phyloP scores from a whole-genome alignment of 441 rosid genomes.

The Adansonia grandidieri region DNA sequence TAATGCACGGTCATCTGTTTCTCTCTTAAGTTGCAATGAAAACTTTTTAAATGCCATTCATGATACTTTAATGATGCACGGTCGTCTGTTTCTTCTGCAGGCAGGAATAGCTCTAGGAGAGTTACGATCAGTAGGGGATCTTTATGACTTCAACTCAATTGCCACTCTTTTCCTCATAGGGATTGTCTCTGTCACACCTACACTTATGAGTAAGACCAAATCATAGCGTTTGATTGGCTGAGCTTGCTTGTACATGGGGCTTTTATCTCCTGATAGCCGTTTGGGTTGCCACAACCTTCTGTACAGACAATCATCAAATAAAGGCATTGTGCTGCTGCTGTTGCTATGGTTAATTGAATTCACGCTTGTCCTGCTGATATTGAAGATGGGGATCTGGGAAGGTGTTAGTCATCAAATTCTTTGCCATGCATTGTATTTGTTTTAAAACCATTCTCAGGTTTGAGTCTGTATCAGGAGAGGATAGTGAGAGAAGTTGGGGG shows the following conservation, averaged over 20 bases:
- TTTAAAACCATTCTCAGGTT: slow-evolving; percentile 2
- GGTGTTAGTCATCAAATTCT: not conserved
- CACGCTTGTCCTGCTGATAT: slow-evolving; percentile 17
- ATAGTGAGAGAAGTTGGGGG: not conserved
- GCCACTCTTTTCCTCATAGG: slow-evolving; percentile 84
- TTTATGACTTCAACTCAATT: slow-evolving; percentile 78
- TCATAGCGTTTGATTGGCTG: slow-evolving; percentile 25
- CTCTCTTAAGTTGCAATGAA: not conserved
- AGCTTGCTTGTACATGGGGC: not conserved
- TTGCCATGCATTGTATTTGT: slow-evolving; percentile 8
- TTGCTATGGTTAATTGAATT: slow-evolving; percentile 10
- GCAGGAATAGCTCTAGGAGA: slow-evolving; percentile 94
- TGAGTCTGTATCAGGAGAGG: not conserved
- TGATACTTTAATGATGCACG: not conserved
- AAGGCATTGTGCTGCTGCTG: slow-evolving; percentile 21
- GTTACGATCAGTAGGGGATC: slow-evolving; percentile 72
- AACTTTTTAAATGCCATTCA: not conserved
- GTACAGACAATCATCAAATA: slow-evolving; percentile 35
- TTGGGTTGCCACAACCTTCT: slow-evolving; percentile 20
- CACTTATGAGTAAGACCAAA: slow-evolving; percentile 62
- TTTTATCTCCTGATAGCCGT: not conserved
- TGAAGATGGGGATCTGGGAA: slow-evolving; percentile 15
- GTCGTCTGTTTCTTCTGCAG: slow-evolving; percentile 41
- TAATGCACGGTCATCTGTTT: not conserved
- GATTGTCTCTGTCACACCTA: slow-evolving; percentile 73